These are phyloP conservation scores for Pseudocercospora eumusae DNA, from an alignment of 2,329 filamentous ascomycete species.

Conservation along the genomic window DNA sequence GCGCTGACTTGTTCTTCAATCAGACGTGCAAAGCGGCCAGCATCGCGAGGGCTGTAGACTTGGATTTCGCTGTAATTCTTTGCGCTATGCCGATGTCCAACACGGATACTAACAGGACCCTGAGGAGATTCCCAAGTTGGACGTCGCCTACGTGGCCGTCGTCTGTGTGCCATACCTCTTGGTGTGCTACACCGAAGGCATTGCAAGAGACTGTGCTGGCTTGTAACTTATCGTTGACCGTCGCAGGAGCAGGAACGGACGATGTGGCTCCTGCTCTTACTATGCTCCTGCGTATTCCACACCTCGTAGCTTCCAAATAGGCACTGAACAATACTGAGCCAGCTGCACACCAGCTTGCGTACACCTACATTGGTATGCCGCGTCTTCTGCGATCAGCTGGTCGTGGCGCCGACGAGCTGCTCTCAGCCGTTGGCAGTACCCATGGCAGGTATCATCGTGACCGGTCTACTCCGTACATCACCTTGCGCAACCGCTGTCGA, in stretches of 20 bases:
- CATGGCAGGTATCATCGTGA: not conserved
- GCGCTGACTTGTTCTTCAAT: constrained; percentile 38
- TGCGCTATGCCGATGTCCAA: constrained; percentile 36
- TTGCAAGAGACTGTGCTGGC: not conserved
- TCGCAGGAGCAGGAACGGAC: not conserved
- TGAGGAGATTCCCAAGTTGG: constrained; percentile 30
- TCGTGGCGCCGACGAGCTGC: not conserved
- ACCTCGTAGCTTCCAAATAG: not conserved
- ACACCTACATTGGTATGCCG: not conserved
- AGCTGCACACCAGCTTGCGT: not conserved
- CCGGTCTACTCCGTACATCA: not conserved
- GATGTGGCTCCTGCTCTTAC: not conserved
- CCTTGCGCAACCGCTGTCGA: not conserved
- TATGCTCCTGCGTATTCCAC: not conserved
- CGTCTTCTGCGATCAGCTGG: not conserved
- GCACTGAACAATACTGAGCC: not conserved
- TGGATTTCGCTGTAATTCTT: constrained; percentile 36
- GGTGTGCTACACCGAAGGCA: not conserved
- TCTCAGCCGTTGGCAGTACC: not conserved
- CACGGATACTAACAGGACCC: constrained; percentile 34
- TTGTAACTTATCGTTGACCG: not conserved
- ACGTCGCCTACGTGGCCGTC: constrained; percentile 28
- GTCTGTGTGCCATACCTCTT: constrained; percentile 19
- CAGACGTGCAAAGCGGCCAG: constrained; percentile 35
- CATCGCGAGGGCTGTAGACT: constrained; percentile 34